A percentile compares a stretch with the other conserved stretches of the same genome.
Conservation (phyloP, 345 rosid genomes). For the Aegle marmelos region DNA sequence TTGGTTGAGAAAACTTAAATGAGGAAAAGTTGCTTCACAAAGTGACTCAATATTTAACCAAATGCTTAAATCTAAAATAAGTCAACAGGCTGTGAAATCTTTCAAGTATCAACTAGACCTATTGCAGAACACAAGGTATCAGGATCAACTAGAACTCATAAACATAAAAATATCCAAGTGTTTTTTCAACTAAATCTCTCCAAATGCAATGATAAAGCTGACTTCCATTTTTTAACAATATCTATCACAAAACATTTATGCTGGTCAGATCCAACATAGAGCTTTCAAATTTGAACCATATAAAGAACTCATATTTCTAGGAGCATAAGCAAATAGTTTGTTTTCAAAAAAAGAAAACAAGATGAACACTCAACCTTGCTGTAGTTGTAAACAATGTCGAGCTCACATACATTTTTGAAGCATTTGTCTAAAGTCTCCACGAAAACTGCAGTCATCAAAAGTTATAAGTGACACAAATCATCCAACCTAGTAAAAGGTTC, state of each 20-base stretch:
- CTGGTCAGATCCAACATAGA: background rate
- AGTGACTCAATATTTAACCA: background rate
- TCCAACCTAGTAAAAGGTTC: slow-evolving; percentile 8
- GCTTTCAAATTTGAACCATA: background rate
- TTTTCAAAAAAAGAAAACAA: background rate
- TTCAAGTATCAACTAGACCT: background rate
- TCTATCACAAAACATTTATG: background rate
- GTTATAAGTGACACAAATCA: slow-evolving; percentile 12
- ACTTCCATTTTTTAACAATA: background rate
- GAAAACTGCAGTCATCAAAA: slow-evolving; percentile 59
- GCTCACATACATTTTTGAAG: slow-evolving; percentile 95
- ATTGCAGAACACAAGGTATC: background rate
- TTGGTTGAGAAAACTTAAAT: background rate
- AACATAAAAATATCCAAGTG: background rate
- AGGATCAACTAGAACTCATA: background rate
- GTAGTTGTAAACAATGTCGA: slow-evolving; percentile 80
- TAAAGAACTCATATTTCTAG: background rate
- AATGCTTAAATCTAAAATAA: background rate
- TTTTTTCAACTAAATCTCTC: background rate
- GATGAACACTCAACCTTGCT: slow-evolving; percentile 57
- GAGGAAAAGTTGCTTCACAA: background rate
- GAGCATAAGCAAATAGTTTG: background rate
- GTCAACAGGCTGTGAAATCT: background rate
- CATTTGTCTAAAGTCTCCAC: slow-evolving; percentile 97
- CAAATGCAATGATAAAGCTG: background rate